Conservation (phyloP, 805 yeast species). For the Candida montana region DNA sequence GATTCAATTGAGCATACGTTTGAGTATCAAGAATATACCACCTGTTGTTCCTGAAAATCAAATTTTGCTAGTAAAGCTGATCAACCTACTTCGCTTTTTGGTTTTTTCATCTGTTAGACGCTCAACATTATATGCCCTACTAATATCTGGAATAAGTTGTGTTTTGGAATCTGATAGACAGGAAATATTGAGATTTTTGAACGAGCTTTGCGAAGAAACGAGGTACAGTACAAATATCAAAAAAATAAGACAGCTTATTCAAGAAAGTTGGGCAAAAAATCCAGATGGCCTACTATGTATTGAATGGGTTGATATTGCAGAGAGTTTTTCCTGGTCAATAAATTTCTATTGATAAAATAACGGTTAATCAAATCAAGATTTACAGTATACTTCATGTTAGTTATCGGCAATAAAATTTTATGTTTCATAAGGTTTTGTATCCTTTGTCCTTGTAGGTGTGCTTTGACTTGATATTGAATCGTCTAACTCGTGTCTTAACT, state of each 20-base stretch:
- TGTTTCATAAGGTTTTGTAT: no score
- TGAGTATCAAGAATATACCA: slow-evolving; percentile 1
- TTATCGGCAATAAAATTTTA: no score
- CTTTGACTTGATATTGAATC: no score
- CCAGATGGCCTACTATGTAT: slow-evolving; percentile 4
- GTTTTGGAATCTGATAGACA: slow-evolving; percentile 3
- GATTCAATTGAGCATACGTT: slow-evolving; percentile 1
- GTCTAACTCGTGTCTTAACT: no score
- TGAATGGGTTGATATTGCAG: slow-evolving; percentile 3
- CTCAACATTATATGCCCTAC: neutral
- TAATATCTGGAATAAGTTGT: neutral
- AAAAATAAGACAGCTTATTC: neutral
- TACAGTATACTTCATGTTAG: no score
- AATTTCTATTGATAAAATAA: neutral
- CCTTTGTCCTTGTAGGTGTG: no score
- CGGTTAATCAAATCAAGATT: no score
- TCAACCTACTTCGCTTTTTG: slow-evolving; percentile 3
- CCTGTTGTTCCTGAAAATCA: slow-evolving; percentile 4
- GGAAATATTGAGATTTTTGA: neutral
- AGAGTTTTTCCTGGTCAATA: slow-evolving; percentile 1
- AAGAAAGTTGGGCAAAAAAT: slow-evolving; percentile 1
- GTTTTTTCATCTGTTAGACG: slow-evolving; percentile 4
- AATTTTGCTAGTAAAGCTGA: neutral
- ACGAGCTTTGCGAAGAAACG: neutral
- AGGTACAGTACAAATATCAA: slow-evolving; percentile 1